These are phyloP conservation scores for Serendipita indica DNA, from an alignment of 768 basidiomycete species.

Conservation along the genomic window DNA sequence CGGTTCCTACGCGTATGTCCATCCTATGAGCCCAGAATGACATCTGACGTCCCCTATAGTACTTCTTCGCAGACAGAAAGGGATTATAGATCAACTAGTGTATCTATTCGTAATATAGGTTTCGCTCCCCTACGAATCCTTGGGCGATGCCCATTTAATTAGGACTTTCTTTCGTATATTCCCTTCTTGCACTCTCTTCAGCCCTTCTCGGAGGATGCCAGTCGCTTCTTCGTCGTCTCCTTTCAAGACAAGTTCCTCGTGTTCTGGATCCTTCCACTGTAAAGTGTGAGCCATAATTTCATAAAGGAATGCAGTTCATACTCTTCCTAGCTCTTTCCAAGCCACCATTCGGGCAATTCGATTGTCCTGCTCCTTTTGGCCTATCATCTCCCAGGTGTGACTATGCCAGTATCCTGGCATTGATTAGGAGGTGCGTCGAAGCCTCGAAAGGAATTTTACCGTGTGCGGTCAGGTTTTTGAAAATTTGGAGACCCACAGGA, in stretches of 20 bases:
- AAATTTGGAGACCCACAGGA: conserved; percentile 69
- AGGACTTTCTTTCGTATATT: conserved; percentile 37
- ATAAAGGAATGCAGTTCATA: neutral
- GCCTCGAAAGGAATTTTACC: conserved; percentile 18
- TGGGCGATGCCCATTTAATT: conserved; percentile 26
- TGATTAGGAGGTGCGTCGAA: neutral
- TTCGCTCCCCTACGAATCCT: conserved; percentile 1
- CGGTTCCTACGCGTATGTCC: neutral
- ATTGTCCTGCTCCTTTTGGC: conserved; percentile 32
- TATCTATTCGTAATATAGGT: conserved; percentile 11
- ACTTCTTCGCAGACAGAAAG: conserved; percentile 79
- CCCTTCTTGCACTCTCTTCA: conserved; percentile 26
- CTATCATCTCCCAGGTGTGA: conserved; percentile 45
- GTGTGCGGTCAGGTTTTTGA: conserved; percentile 60
- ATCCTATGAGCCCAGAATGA: neutral
- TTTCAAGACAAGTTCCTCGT: conserved; percentile 50
- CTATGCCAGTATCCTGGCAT: conserved; percentile 54
- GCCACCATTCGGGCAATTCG: conserved; percentile 37
- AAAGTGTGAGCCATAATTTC: conserved; percentile 11
- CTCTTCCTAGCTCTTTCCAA: conserved; percentile 34
- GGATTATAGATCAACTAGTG: conserved; percentile 22
- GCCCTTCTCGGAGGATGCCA: conserved; percentile 22
- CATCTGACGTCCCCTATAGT: conserved; percentile 27
- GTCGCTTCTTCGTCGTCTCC: conserved; percentile 28
- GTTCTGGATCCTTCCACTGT: conserved; percentile 52